phyloP scores from a whole-genome alignment of 2,329 filamentous ascomycete genomes.

The Exophiala calicioides region DNA sequence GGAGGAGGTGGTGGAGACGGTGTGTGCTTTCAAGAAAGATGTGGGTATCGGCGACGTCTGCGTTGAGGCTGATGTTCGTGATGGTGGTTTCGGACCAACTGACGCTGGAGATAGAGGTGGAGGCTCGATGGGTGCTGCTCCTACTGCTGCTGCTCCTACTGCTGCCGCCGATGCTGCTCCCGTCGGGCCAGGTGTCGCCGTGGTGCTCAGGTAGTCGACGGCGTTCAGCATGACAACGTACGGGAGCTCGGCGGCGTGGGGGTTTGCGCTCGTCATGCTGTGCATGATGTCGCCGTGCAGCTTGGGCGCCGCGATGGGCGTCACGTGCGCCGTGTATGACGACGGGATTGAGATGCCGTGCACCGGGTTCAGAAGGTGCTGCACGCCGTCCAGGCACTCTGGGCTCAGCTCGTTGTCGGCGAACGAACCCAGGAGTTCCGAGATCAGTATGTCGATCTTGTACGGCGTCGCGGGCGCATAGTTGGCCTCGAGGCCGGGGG shows the following conservation, averaged over 20 bases:
- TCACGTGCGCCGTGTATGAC: slow-evolving; percentile 90
- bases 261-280: slow-evolving; percentile 59
- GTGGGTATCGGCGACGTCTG: slow-evolving; percentile 34
- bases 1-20: background rate
- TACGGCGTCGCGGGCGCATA: slow-evolving; percentile 33
- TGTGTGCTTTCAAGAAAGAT: no score
- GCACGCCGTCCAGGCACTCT: slow-evolving; percentile 93
- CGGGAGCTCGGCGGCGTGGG: slow-evolving; percentile 80
- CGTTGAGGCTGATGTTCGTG: slow-evolving; percentile 31
- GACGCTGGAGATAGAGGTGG: slow-evolving; percentile 3
- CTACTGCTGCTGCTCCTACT: slow-evolving; percentile 4
- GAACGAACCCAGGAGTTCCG: slow-evolving; percentile 91
- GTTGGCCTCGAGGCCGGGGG: slow-evolving; percentile 15
- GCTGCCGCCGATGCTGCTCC: background rate
- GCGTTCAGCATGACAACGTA: slow-evolving; percentile 94
- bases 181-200: slow-evolving; percentile 60
- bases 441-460: slow-evolving; percentile 82
- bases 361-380: slow-evolving; percentile 76
- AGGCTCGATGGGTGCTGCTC: background rate
- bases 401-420: slow-evolving; percentile 96
- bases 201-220: slow-evolving; percentile 78
- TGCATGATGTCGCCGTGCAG: slow-evolving; percentile 77
- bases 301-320: slow-evolving; percentile 85
- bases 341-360: slow-evolving; percentile 91
- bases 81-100: background rate